Evolutionary conservation across 495 filamentous ascomycete species (phyloP).

Genomic region (Oidiodendron maius): DNA sequence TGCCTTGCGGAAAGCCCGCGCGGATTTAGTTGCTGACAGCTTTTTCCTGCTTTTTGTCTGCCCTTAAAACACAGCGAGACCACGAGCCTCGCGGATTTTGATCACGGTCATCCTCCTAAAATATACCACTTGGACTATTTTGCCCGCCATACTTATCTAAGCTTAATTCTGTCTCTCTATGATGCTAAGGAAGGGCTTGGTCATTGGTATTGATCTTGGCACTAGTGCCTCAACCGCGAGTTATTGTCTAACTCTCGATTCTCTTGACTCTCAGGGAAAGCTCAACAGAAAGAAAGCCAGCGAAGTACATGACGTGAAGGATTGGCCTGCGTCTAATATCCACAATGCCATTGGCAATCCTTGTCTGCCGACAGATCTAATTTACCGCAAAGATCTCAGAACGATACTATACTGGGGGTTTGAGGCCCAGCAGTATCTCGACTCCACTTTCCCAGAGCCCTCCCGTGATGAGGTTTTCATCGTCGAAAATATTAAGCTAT

Average conservation of each 20-base stretch:
- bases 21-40: too few relatives aligned
- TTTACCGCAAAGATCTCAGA: background rate
- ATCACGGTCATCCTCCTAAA: too few relatives aligned
- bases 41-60: too few relatives aligned
- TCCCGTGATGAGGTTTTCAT: conserved; percentile 3
- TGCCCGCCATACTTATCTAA: too few relatives aligned
- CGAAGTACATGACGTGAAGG: background rate
- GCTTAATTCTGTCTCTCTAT: too few relatives aligned
- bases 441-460: background rate
- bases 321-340: conserved; percentile 1
- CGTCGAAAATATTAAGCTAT: conserved; percentile 6
- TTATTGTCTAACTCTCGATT: background rate
- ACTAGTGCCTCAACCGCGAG: conserved; percentile 1
- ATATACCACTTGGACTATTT: too few relatives aligned
- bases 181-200: background rate
- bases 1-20: too few relatives aligned
- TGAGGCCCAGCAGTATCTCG: conserved; percentile 7
- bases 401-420: conserved; percentile 6
- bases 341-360: conserved; percentile 4
- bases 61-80: too few relatives aligned
- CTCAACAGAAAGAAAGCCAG: background rate
- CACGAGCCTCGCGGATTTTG: too few relatives aligned
- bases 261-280: background rate
- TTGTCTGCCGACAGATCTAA: conserved; percentile 5
- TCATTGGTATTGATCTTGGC: conserved; percentile 7